phyloP scores from a whole-genome alignment of 202 grass and related monocot genomes.

The Setaria viridis region DNA sequence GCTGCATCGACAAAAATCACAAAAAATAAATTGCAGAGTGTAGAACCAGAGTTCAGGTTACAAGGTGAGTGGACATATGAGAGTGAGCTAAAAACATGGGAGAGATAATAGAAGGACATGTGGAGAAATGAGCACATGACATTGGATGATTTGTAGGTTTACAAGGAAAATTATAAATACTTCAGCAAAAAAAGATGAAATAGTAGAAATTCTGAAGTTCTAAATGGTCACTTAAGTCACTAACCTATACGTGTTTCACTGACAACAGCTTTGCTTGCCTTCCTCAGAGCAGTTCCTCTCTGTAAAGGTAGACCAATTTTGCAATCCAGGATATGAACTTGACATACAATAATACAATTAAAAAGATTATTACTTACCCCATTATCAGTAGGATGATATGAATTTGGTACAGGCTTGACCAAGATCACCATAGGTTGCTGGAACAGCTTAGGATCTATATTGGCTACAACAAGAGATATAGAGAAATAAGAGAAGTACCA shows the following conservation, averaged over 20 bases:
- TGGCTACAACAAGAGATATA: neutral
- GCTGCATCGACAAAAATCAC: conserved; percentile 18
- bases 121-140: neutral
- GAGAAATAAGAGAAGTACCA: neutral
- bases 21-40: neutral
- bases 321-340: neutral
- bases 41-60: conserved; percentile 6
- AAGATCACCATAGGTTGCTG: neutral
- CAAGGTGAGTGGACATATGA: neutral
- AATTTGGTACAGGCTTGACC: neutral
- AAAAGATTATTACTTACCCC: neutral
- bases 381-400: neutral
- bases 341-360: neutral
- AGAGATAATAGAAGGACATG: neutral
- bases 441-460: neutral
- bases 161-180: neutral
- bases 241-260: neutral
- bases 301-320: neutral
- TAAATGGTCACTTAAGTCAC: neutral
- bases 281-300: neutral
- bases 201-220: neutral
- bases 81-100: neutral
- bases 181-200: neutral
- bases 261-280: neutral
- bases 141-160: neutral